A percentile compares a stretch with the other conserved stretches of the same genome.
Evolutionary conservation across 2,329 filamentous ascomycete species (phyloP).

Genomic region (Aschersonia sp.): DNA sequence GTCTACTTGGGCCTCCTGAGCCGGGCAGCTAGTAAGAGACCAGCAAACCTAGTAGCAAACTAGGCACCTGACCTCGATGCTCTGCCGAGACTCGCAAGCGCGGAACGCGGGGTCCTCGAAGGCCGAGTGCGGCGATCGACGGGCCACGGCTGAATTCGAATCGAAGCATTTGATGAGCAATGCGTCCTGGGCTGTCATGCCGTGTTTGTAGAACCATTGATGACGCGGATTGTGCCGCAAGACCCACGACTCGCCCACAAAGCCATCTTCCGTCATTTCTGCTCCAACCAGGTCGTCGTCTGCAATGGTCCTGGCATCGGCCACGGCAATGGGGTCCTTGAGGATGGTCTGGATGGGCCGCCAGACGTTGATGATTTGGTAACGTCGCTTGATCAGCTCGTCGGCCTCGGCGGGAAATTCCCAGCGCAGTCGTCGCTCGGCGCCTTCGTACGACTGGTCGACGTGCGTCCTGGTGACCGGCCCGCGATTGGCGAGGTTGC

Average conservation of each 20-base stretch:
- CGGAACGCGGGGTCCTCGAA: conserved; percentile 36
- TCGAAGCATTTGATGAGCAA: conserved; percentile 49
- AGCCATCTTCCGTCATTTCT: conserved; percentile 33
- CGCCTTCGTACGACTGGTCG: conserved; percentile 36
- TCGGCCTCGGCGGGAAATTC: conserved; percentile 29
- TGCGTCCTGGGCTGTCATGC: conserved; percentile 36
- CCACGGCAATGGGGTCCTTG: conserved; percentile 36
- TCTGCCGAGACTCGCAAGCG: conserved; percentile 42
- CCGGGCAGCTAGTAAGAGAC: too few species aligned
- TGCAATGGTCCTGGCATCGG: conserved; percentile 31
- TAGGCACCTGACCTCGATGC: conserved; percentile 49
- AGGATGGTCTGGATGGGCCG: conserved; percentile 21
- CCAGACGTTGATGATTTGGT: conserved; percentile 39
- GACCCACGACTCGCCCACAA: conserved; percentile 32
- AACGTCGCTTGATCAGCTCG: conserved; percentile 19
- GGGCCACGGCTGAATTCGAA: conserved; percentile 39
- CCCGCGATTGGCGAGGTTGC: conserved; percentile 43
- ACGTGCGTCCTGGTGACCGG: conserved; percentile 26
- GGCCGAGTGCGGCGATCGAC: conserved; percentile 37
- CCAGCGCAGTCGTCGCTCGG: conserved; percentile 16
- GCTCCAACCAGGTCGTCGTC: conserved; percentile 36
- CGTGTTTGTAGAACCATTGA: conserved; percentile 38
- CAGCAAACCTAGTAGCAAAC: conserved; percentile 37
- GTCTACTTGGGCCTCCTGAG: background rate
- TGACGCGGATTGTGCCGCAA: conserved; percentile 26